Base-by-base conservation (phyloP, 768 basidiomycete species). In the Agaricus subrufescens region DNA sequence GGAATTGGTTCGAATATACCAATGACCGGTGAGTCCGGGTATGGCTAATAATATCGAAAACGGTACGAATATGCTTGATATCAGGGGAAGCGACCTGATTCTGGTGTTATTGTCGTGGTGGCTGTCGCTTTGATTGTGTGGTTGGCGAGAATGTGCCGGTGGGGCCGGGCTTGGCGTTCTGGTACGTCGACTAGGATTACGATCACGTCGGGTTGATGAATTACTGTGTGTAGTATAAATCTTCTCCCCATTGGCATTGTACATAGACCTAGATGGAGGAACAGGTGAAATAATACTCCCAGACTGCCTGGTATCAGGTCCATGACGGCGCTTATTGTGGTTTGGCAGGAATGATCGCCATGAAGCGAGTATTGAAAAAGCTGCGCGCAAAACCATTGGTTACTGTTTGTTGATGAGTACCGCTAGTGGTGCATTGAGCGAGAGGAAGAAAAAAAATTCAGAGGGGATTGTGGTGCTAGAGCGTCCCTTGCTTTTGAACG, bases 11-110 rank as follows among this genome's bases (percentile, higher is more conserved):
- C 77, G 77, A 55, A 87, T 78, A 59, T 85, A 89, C 89, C 88
- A 89, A 51, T 79, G 77, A 57, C 84, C 85, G 1, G 89, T 92
- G 10, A 92, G 69, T 14, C 87, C 86, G 0, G 91, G 91, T 29
- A 94, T 89, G 62, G 88, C 87, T 30, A 93, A 75, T n/a, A 94
- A 75, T 48, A 92, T 87, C 15, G 86, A 81, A 62, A 94, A 90
- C 0, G 89, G 87, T 38, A 89, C 82, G 58, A 84, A 66, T 40
- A 87, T 74, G 19, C 85, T 86, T 12, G 88, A 83, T 8, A 89
- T 55, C 42, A 90, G 84, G 0, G 87, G 87, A 4, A 82, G 69
- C 50, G 72, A 72, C 15, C 89, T 83, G 64, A 53, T 15, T 86
- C 87, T 50, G 80, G 60, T 6, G 19, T 51, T 15, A 23, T 50